Evolutionary conservation across 75 land plant genomes (phyloP).

Genomic region (Cupressus sempervirens): DNA sequence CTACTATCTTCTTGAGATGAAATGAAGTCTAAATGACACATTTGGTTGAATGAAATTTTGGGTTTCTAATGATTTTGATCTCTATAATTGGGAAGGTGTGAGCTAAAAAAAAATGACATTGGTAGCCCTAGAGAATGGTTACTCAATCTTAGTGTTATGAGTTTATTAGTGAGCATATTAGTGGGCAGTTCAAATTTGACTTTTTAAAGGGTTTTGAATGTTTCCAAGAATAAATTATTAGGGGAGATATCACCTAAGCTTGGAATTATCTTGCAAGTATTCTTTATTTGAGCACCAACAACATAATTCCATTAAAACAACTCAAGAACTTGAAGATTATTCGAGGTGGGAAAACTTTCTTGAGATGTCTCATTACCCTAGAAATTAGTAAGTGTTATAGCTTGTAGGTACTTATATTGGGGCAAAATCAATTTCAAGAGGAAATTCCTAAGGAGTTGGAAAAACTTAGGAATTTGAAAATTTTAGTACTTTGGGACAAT

Average conservation of each 20-base stretch:
- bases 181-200: constrained; percentile 29
- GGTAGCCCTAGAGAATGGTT: constrained; percentile 25
- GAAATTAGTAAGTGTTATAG: constrained; percentile 52
- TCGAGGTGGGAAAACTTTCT: constrained; percentile 53
- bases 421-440: constrained; percentile 55
- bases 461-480: constrained; percentile 40
- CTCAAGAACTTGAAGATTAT: constrained; percentile 39
- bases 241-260: constrained; percentile 52
- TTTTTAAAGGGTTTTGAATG: constrained; percentile 28
- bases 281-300: constrained; percentile 63
- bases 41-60: constrained; percentile 27
- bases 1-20: constrained; percentile 36
- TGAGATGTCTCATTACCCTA: constrained; percentile 58
- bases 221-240: constrained; percentile 45
- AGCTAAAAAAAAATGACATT: constrained; percentile 18
- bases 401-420: constrained; percentile 54
- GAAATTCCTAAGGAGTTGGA: constrained; percentile 61
- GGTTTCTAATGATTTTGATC: constrained; percentile 34
- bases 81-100: constrained; percentile 60
- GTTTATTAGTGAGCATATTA: constrained; percentile 42
- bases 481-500: constrained; percentile 52
- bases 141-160: constrained; percentile 33
- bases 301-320: constrained; percentile 48
- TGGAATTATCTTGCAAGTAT: constrained; percentile 27
- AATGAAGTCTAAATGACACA: constrained; percentile 19